Conservation (phyloP, 2,329 filamentous ascomycete genomes). For the Penicillium freii region DNA sequence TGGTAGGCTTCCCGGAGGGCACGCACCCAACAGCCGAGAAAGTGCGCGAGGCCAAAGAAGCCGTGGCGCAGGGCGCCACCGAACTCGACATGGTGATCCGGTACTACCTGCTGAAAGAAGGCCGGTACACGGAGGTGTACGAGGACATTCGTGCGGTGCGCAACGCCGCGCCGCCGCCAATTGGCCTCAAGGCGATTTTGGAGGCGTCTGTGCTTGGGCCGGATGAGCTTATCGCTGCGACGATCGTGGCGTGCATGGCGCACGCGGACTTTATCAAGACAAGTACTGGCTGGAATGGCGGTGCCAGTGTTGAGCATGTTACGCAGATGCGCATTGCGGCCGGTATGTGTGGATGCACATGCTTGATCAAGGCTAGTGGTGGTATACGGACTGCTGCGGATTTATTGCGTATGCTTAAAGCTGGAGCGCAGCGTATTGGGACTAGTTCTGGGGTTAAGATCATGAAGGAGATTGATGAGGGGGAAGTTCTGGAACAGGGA, state of each 20-base stretch:
- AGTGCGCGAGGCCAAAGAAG: conserved; percentile 51
- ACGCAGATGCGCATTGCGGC: conserved; percentile 54
- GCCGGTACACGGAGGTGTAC: conserved; percentile 52
- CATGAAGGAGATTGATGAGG: conserved; percentile 44
- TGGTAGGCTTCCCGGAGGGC: conserved; percentile 61
- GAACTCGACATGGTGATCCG: conserved; percentile 63
- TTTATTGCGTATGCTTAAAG: conserved; percentile 54
- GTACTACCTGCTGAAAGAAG: conserved; percentile 47
- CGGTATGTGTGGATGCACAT: conserved; percentile 41
- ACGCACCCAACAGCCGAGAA: conserved; percentile 53
- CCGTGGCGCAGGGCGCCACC: conserved; percentile 51
- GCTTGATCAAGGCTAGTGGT: conserved; percentile 60
- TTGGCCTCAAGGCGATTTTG: conserved; percentile 57
- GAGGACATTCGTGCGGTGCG: conserved; percentile 54
- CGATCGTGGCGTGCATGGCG: conserved; percentile 52
- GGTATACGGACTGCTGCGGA: conserved; percentile 54
- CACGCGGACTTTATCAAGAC: conserved; percentile 61
- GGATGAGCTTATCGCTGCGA: conserved; percentile 54
- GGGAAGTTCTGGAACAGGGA: conserved; percentile 21
- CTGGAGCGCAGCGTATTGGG: conserved; percentile 57
- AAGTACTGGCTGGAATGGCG: conserved; percentile 59
- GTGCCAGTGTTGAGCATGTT: conserved; percentile 54
- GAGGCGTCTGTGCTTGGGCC: conserved; percentile 55
- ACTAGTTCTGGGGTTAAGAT: conserved; percentile 58
- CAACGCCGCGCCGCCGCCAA: conserved; percentile 43